A percentile compares a stretch with the other conserved stretches of the same genome.
These are phyloP conservation scores for Yamadazyma takamatsuzukensis DNA, from an alignment of 805 yeast species.

Conservation along the genomic window DNA sequence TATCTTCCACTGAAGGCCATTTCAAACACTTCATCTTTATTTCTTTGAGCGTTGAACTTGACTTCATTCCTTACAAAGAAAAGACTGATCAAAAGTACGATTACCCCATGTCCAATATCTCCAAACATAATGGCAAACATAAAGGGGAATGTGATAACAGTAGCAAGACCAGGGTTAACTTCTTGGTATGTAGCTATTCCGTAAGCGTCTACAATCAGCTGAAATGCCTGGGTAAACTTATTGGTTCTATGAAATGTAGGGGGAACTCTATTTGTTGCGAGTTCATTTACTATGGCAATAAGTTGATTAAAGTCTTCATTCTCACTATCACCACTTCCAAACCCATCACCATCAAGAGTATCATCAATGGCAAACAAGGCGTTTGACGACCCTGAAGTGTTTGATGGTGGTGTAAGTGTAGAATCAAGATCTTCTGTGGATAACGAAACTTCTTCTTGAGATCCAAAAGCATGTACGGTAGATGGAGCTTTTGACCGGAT, in stretches of 20 bases:
- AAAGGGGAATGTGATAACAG: constrained; percentile 73
- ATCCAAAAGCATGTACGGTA: constrained; percentile 3
- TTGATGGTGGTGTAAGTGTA: constrained; percentile 2
- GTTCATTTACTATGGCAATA: constrained; percentile 50
- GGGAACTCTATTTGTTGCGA: constrained; percentile 63
- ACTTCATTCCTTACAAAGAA: constrained; percentile 54
- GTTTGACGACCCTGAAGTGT: background rate
- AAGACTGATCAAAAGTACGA: constrained; percentile 54
- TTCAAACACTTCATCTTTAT: constrained; percentile 70
- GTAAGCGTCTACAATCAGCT: constrained; percentile 70
- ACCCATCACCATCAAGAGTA: constrained; percentile 13
- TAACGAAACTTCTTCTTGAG: constrained; percentile 16
- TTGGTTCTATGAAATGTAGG: constrained; percentile 70
- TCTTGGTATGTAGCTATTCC: constrained; percentile 75
- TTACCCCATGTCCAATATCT: constrained; percentile 75
- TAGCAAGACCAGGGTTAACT: constrained; percentile 72
- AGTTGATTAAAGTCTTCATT: constrained; percentile 18
- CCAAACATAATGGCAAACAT: constrained; percentile 86
- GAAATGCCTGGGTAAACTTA: constrained; percentile 67
- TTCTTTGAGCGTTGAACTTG: constrained; percentile 46
- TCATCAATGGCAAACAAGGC: constrained; percentile 24
- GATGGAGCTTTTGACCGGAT: constrained; percentile 33
- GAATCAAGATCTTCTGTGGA: constrained; percentile 7
- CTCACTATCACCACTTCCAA: background rate
- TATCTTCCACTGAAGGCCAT: constrained; percentile 75